Evolutionary conservation across 2,329 filamentous ascomycete species (phyloP).

Genomic region (Aspergillus novoparasiticus): DNA sequence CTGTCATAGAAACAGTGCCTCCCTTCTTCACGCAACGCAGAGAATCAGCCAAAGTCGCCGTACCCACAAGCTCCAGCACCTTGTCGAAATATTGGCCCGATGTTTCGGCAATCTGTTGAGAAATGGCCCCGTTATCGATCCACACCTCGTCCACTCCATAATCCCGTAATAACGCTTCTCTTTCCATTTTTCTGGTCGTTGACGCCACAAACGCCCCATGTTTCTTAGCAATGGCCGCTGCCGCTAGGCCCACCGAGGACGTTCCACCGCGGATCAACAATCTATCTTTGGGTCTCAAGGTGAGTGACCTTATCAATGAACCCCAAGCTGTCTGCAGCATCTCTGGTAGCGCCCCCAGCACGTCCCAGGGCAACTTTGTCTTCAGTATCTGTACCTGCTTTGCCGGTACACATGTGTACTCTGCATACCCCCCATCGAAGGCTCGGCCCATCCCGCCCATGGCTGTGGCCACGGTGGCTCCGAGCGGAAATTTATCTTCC

Average conservation of each 20-base stretch:
- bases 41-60: slow-evolving; percentile 48
- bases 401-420: slow-evolving; percentile 50
- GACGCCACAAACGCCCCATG: slow-evolving; percentile 43
- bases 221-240: slow-evolving; percentile 48
- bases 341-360: slow-evolving; percentile 52
- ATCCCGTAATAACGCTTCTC: slow-evolving; percentile 42
- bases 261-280: slow-evolving; percentile 55
- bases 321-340: slow-evolving; percentile 57
- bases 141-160: slow-evolving; percentile 48
- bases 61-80: slow-evolving; percentile 51
- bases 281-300: slow-evolving; percentile 43
- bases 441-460: slow-evolving; percentile 54
- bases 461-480: slow-evolving; percentile 48
- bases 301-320: slow-evolving; percentile 43
- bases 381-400: slow-evolving; percentile 43
- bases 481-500: slow-evolving; percentile 38
- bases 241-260: slow-evolving; percentile 51
- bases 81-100: slow-evolving; percentile 44
- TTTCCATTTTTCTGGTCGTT: slow-evolving; percentile 43
- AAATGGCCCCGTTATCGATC: slow-evolving; percentile 47
- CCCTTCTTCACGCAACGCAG: slow-evolving; percentile 41
- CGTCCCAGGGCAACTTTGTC: slow-evolving; percentile 43
- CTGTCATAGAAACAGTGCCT: slow-evolving; percentile 51
- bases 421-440: slow-evolving; percentile 54
- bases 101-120: slow-evolving; percentile 34